These are phyloP conservation scores for Ophiostoma fasciatum DNA, from an alignment of 2,329 filamentous ascomycete genomes.

Conservation along the genomic window DNA sequence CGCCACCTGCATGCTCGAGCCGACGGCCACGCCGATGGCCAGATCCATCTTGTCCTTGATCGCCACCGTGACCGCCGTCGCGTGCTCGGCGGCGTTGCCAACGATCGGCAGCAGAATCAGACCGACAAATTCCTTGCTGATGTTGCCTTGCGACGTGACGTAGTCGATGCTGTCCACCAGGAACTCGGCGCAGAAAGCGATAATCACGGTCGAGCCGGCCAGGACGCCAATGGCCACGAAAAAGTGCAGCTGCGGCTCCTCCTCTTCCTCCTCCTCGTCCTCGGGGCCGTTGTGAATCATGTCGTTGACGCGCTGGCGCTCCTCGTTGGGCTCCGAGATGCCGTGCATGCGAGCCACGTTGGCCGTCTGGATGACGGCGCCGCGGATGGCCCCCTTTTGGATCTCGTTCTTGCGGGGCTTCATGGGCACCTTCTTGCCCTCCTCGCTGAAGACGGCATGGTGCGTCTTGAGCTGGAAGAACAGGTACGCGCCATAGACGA, in stretches of 20 bases:
- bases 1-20: slow-evolving; percentile 67
- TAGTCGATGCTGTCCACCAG: slow-evolving; percentile 56
- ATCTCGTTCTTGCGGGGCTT: slow-evolving; percentile 27
- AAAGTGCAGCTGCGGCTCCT: slow-evolving; percentile 61
- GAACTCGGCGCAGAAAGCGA: slow-evolving; percentile 66
- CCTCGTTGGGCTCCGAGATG: slow-evolving; percentile 18
- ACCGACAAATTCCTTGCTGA: slow-evolving; percentile 60
- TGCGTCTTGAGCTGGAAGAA: slow-evolving; percentile 88
- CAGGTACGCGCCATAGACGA: slow-evolving; percentile 74
- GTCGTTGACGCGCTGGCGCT: slow-evolving; percentile 11
- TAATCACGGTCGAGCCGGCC: slow-evolving; percentile 56
- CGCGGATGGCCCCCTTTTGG: slow-evolving; percentile 21
- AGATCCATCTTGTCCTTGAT: slow-evolving; percentile 78
- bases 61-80: slow-evolving; percentile 65
- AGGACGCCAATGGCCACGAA: slow-evolving; percentile 59
- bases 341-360: slow-evolving; percentile 20
- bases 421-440: slow-evolving; percentile 61
- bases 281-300: slow-evolving; percentile 20
- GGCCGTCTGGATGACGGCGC: slow-evolving; percentile 25
- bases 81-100: slow-evolving; percentile 68
- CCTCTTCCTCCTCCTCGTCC: slow-evolving; percentile 53
- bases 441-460: slow-evolving; percentile 60
- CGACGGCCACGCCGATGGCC: slow-evolving; percentile 66
- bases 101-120: slow-evolving; percentile 65
- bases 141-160: slow-evolving; percentile 40